Conservation (phyloP, 1,284 basidiomycete genomes). For the Malassezia psittaci region DNA sequence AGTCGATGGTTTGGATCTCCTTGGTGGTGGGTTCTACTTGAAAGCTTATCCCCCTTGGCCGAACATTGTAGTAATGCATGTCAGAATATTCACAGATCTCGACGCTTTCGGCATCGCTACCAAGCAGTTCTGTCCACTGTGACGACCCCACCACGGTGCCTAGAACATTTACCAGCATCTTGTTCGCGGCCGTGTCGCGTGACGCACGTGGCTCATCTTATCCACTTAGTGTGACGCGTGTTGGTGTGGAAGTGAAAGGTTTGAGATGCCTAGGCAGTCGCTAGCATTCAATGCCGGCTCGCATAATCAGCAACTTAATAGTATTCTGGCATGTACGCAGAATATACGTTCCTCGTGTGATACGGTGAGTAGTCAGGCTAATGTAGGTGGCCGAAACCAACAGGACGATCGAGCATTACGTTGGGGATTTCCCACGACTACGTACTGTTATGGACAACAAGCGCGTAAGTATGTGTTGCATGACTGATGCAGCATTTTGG, state of each 20-base stretch:
- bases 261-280: conserved; percentile 10
- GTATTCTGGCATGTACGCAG: conserved; percentile 4
- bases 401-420: background rate
- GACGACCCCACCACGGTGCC: background rate
- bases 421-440: conserved; percentile 9
- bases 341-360: conserved; percentile 1
- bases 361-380: background rate
- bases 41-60: conserved; percentile 4
- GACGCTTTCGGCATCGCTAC: background rate
- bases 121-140: background rate
- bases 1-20: conserved; percentile 3
- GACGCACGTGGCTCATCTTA: too few species aligned
- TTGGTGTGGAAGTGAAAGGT: too few species aligned
- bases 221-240: too few species aligned
- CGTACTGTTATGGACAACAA: conserved; percentile 6
- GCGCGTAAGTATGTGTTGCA: background rate
- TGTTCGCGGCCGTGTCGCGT: background rate
- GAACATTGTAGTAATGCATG: conserved; percentile 3
- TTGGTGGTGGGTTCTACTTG: background rate
- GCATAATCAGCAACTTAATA: conserved; percentile 6
- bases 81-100: conserved; percentile 4
- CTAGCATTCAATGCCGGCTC: conserved; percentile 11
- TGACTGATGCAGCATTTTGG: conserved; percentile 13
- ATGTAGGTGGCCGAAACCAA: conserved; percentile 14
- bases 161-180: background rate